Base-by-base conservation (phyloP, 345 rosid species). In the Bruguiera sexangula region DNA sequence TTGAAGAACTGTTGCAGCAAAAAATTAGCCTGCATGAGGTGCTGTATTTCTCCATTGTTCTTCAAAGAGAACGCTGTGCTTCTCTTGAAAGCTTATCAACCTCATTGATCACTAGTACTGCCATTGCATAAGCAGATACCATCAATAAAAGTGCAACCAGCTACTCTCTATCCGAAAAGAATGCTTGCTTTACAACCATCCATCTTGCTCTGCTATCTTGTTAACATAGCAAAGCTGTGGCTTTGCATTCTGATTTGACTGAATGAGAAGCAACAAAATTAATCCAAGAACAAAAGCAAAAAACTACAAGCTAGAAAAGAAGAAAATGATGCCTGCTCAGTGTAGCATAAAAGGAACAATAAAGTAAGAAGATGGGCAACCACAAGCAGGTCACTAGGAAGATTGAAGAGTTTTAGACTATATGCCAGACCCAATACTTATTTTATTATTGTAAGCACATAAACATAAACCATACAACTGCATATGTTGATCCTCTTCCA, bases 81-180 rank as follows among this genome's bases (percentile, higher is more conserved):
- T 92, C 98, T 86, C 99, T 86, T 63, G 97, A 95, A 62, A 95
- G 99, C 82, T 89, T 95, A 92, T 92, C 97, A 69, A 92, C 97
- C 80, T 95, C 99, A 82, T 95, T 92, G 75, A 92, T 88, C 76
- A 95, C 96, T 61, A 92, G 74, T 68, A 92, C 99, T 95, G 83
- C 58, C 71, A 77, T 68, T 48, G 27, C 64, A 74, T 31, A 72
- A 51, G 36, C 13, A 50, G 72, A 46, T 55, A 65, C 43, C 65
- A 73, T 72, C 22, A 69, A 60, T 36, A 39, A 30, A 67, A 63
- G 22, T 51, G 31, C 26, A 20, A 73, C 34, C 13, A 30, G 39
- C 59, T 54, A 51, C 60, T 20, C 60, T 20, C n/a, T 51, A 61
- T 10, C 18, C 60, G 8, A 50, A 63, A 68, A 29, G 50, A 39